These are phyloP conservation scores for Tylopilus felleus DNA, from an alignment of 768 basidiomycete genomes.

Conservation along the genomic window DNA sequence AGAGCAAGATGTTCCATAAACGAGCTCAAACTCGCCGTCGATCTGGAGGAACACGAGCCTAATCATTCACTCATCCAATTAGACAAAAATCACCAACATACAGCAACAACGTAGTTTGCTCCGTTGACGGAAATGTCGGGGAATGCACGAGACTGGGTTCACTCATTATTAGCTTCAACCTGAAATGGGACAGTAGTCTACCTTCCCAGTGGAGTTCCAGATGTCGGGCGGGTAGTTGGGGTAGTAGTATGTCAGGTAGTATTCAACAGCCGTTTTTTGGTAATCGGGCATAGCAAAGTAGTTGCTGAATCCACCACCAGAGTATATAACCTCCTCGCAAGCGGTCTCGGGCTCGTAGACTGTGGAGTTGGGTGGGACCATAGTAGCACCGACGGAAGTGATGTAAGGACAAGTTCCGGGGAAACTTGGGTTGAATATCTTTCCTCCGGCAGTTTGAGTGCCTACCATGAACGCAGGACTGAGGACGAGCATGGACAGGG, in stretches of 20 bases:
- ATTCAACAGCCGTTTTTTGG: neutral
- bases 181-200: neutral
- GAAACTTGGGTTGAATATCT: constrained; percentile 30
- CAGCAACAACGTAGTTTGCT: constrained; percentile 29
- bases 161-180: neutral
- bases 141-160: constrained; percentile 31
- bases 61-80: neutral
- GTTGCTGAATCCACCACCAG: neutral
- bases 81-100: constrained; percentile 7
- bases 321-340: neutral
- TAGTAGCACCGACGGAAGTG: neutral
- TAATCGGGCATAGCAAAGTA: neutral
- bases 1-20: constrained; percentile 37
- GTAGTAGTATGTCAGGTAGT: neutral
- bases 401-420: constrained; percentile 8
- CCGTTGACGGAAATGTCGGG: constrained; percentile 39
- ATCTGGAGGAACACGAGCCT: neutral
- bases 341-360: neutral
- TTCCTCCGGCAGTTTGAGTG: constrained; percentile 20
- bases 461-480: constrained; percentile 19
- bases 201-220: neutral
- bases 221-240: neutral
- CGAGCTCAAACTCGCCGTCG: too few relatives aligned
- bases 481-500: neutral
- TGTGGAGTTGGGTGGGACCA: neutral